These are phyloP conservation scores for Phialocephala subalpina DNA, from an alignment of 2,329 filamentous ascomycete species.

Conservation along the genomic window DNA sequence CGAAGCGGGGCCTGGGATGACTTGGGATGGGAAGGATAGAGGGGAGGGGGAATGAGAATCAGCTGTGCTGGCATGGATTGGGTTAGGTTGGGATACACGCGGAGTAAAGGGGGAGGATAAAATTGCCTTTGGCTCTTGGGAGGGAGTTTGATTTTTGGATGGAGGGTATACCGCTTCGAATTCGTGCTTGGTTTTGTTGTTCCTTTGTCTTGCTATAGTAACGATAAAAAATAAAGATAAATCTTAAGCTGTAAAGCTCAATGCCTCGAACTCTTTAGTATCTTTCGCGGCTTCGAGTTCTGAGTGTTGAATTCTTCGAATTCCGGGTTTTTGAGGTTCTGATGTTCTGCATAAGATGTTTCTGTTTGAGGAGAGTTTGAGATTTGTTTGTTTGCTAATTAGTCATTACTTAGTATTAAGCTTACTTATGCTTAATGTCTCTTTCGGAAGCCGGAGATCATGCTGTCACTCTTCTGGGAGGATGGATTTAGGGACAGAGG, in stretches of 20 bases:
- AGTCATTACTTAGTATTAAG: too few relatives aligned
- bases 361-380: too few relatives aligned
- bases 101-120: background rate
- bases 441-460: too few relatives aligned
- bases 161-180: background rate
- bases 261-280: too few relatives aligned
- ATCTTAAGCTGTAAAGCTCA: background rate
- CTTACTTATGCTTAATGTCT: too few relatives aligned
- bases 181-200: background rate
- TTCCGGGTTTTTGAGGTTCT: too few relatives aligned
- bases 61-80: background rate
- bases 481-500: too few relatives aligned
- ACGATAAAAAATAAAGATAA: background rate
- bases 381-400: too few relatives aligned
- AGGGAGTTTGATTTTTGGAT: constrained; percentile 1
- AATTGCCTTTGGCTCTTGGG: background rate
- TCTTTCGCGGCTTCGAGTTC: too few relatives aligned
- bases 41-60: background rate
- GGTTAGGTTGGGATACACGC: background rate
- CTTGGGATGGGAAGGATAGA: background rate
- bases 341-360: too few relatives aligned
- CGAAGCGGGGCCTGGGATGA: background rate
- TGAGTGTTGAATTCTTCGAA: too few relatives aligned
- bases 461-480: too few relatives aligned
- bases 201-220: background rate